Evolutionary conservation across 2,329 filamentous ascomycete species (phyloP), one percentile per base, ranked within the genome.

Genomic region (Penicillium expansum): DNA sequence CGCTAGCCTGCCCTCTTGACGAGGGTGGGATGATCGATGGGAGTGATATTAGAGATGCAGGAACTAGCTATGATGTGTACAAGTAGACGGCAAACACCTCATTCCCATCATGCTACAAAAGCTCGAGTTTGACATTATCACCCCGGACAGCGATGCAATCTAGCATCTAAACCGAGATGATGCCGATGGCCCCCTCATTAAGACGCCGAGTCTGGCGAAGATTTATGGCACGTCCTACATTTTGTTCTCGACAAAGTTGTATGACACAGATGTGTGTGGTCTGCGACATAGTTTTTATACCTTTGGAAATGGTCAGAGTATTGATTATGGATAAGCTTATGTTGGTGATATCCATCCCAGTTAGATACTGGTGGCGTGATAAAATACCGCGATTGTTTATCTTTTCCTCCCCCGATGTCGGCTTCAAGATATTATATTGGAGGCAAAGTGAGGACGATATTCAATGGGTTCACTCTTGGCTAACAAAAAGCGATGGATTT

Each of bases 21-120:
- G 64, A 77, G 53, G 83, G 84, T 27, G 84, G 84, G 48, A 80
- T 82, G 33, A 86, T 87, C 59, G 85, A 87, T 67, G 76, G 84
- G 1, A 75, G 82, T 1, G 82, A 81, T 5, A 86, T 84, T 67
- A 64, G 72, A 5, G 83, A 87, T 57, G 75, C 77, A 52, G 80
- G 80, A 16, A 76, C 68, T 35, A 77, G 77, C n/a, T 87, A 84
- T 64, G 75, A 87, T 8, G 72, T 82, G 18, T 87, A 86, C 71
- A 87, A 87, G 73, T 86, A 30, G 85, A 87, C 64, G 84, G 84
- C 18, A 86, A 86, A 70, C 24, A 24, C 11, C 55, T 74, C 14
- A 87, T 84, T 38, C 83, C 84, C 0, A 78, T 87, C 58, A 78
- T 85, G 73, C 74, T 86, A 22, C 83, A 86, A 62, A 71, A 77